phyloP scores from a whole-genome alignment of 148 eudicot species.

The Agrostemma githago region DNA sequence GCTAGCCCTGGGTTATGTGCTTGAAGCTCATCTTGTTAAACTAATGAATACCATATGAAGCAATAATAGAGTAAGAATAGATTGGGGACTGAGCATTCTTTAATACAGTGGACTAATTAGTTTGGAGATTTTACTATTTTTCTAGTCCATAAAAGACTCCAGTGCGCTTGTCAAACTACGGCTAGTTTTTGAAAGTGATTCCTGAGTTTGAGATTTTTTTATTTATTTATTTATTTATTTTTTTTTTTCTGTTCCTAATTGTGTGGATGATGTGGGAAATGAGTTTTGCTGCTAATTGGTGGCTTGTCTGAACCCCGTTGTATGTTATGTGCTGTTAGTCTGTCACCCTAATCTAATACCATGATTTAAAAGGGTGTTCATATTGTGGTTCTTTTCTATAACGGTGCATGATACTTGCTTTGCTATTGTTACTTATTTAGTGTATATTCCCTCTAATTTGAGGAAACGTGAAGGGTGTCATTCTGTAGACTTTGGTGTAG shows the following conservation, averaged over 20 bases:
- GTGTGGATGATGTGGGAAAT: neutral
- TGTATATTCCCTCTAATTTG: neutral
- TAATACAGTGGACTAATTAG: neutral
- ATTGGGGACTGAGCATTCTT: too few species aligned
- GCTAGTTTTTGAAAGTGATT: neutral
- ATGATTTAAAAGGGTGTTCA: neutral
- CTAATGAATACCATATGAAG: neutral
- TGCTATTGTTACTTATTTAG: neutral
- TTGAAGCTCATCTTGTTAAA: neutral
- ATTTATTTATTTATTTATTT: too few species aligned
- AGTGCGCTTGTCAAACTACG: neutral
- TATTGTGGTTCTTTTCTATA: neutral
- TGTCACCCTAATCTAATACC: neutral
- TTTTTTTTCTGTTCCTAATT: neutral
- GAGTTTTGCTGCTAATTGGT: neutral
- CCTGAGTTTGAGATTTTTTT: neutral
- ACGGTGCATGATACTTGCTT: neutral
- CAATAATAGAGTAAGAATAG: neutral
- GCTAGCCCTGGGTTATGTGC: neutral
- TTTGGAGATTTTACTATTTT: neutral
- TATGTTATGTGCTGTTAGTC: neutral
- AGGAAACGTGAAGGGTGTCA: neutral
- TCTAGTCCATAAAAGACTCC: neutral
- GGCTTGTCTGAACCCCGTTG: neutral
- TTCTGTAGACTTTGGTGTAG: neutral